phyloP scores from a whole-genome alignment of 2,329 filamentous ascomycete species.

The Trichoderma sp. region DNA sequence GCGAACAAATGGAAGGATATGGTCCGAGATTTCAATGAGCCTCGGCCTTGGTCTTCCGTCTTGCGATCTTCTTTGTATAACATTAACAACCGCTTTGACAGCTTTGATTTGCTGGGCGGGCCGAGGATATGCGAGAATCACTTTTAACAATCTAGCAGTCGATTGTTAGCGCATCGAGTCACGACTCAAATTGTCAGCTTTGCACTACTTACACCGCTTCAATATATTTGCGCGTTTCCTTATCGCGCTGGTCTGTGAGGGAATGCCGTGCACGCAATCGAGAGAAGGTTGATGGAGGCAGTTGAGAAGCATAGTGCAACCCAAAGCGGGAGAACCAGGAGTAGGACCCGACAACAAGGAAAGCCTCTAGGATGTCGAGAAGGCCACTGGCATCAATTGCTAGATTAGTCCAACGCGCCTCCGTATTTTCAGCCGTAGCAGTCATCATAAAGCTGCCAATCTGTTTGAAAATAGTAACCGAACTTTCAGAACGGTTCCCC shows the following conservation, averaged over 20 bases:
- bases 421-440: not conserved
- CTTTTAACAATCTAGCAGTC: not conserved
- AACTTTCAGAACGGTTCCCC: not conserved
- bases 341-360: not conserved
- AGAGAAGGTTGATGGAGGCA: not conserved
- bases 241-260: not conserved
- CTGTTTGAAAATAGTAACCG: not conserved
- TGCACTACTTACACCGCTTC: not conserved
- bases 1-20: not conserved
- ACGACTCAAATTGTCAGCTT: not conserved
- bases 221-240: not conserved
- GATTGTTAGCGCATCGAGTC: not conserved
- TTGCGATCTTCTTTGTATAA: not conserved
- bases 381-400: not conserved
- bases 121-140: not conserved
- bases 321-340: not conserved
- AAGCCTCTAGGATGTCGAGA: not conserved
- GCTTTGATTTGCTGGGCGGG: not conserved
- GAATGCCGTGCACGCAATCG: not conserved
- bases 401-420: not conserved
- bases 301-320: not conserved
- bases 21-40: accelerated
- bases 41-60: not conserved
- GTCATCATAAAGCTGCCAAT: not conserved
- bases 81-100: not conserved